Conservation (phyloP, 2,329 filamentous ascomycete genomes). For the Scedosporium apiospermum region DNA sequence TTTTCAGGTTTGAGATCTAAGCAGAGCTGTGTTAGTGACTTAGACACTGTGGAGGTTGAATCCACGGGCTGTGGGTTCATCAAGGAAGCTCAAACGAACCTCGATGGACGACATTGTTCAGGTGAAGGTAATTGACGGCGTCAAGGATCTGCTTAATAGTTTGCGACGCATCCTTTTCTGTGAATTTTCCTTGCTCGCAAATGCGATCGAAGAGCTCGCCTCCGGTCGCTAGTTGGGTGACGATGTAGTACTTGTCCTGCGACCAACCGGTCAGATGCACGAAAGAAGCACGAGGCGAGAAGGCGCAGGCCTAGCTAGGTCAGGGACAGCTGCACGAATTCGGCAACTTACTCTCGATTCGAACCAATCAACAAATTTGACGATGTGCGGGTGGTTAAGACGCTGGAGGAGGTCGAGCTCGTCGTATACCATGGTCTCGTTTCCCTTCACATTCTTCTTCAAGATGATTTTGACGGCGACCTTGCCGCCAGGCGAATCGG, state of each 20-base stretch:
- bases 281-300: not conserved
- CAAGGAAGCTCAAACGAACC: slow-evolving; percentile 41
- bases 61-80: not conserved
- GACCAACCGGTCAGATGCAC: not conserved
- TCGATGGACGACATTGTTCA: slow-evolving; percentile 92
- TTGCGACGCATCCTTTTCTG: slow-evolving; percentile 92
- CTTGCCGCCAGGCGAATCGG: slow-evolving; percentile 72
- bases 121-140: slow-evolving; percentile 87
- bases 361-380: slow-evolving; percentile 97
- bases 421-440: slow-evolving; percentile 98
- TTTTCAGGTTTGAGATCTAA: slow-evolving; percentile 97
- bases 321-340: not conserved
- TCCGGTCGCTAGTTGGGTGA: slow-evolving; percentile 90
- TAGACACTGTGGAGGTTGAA: not conserved
- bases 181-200: slow-evolving; percentile 96
- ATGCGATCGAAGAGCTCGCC: slow-evolving; percentile 97
- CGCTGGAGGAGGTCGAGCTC: slow-evolving; percentile 89
- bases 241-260: slow-evolving; percentile 99
- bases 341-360: slow-evolving; percentile 72
- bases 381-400: slow-evolving; percentile 89
- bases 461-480: slow-evolving; percentile 98
- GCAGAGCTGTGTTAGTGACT: not conserved
- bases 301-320: not conserved
- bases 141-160: slow-evolving; percentile 91
- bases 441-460: slow-evolving; percentile 98